Evolutionary conservation across 2,329 filamentous ascomycete species (phyloP), one percentile per base, ranked within the genome.

Genomic region (Rutstroemia sp.): DNA sequence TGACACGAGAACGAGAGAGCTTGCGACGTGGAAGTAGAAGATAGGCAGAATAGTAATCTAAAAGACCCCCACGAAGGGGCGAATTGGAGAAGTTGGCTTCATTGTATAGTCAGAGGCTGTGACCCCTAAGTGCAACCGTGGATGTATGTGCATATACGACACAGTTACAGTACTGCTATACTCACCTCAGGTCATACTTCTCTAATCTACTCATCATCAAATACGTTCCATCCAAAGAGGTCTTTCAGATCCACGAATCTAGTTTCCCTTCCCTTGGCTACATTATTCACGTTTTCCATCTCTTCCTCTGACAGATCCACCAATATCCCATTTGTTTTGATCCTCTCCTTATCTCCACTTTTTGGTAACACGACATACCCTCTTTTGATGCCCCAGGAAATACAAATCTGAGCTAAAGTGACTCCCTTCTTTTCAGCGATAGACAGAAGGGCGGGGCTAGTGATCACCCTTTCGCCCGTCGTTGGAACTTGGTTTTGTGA

Each of bases 231-330:
- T 2, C 86, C 86, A 69, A 89, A 89, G 1, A 82, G 86, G 58
- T 88, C 84, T 76, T 86, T 88, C 84, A 89, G 88, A 74, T 89
- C 88, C 59, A 89, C 86, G 65, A 89, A 89, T 36, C 87, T 81
- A 46, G 78, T 80, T 71, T 88, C 83, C 53, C 84, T 78, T 44
- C 82, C 81, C 68, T 81, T 76, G 0, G 83, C 83, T 3, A 88
- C 83, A 30, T 59, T 59, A 62, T 76, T 72, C 23, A 85, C 73
- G 54, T 70, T 72, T 68, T 78, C 75, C 61, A 85, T 65, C 60
- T 90, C 87, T 27, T 79, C 77, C 12, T 73, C 75, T 63, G 83
- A 82, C 50, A 87, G 77, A 64, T 82, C 77, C 64, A 88, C 76
- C 58, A 88, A 75, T 64, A 83, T 78, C 68, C 81, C 75, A 72